Base-by-base conservation (phyloP, 805 yeast species). In the Soucietia sequanensis region DNA sequence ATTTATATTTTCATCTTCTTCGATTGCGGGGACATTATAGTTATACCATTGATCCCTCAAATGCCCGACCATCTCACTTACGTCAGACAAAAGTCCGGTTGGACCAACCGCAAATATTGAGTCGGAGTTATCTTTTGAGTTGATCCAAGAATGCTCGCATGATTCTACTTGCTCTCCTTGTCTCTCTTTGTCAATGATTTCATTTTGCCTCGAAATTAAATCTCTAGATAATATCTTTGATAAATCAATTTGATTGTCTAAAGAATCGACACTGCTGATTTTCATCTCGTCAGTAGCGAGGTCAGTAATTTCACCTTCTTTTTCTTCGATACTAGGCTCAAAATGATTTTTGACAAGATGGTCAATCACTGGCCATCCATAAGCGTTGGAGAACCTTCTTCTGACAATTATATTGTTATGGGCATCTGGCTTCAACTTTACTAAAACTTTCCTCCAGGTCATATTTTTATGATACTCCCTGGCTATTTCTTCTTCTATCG, bases 361-460 rank as follows among this genome's bases (percentile, higher is more conserved):
- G 28, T 81, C 83, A n/a, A 91, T 70, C 0, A 88, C 95, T 1
- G 85, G 87, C 93, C 96, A 88, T 2, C 99, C 99, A 60, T 83
- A 90, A 0, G 96, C 93, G 60, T 91, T 91, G 5, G 95, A 82
- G 66, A 86, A 93, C 42, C 86, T 65, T 46, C 99, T 71, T 43
- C 99, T 68, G 1, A 91, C 98, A 18, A 87, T 72, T 19, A 93
- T 89, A 51, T 89, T 91, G 51, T 91, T 91, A 54, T 91, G 99
- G 0, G 99, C 96, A 57, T 91, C 99, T 0, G 97, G 96, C 44
- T 80, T 76, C 43, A 93, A 62, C 27, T 79, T 79, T 1, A 90
- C 96, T 18, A 93, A 62, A 3, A 93, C 96, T 59, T 91, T 91
- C 28, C 97, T 67, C 99, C 99, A 91, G 11, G 77, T 59, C 82